Percentiles rank a stretch among this genome's conserved stretches.
Conservation (phyloP, 129 eudicot species). For the Pseudognaphalium luteoalbum region DNA sequence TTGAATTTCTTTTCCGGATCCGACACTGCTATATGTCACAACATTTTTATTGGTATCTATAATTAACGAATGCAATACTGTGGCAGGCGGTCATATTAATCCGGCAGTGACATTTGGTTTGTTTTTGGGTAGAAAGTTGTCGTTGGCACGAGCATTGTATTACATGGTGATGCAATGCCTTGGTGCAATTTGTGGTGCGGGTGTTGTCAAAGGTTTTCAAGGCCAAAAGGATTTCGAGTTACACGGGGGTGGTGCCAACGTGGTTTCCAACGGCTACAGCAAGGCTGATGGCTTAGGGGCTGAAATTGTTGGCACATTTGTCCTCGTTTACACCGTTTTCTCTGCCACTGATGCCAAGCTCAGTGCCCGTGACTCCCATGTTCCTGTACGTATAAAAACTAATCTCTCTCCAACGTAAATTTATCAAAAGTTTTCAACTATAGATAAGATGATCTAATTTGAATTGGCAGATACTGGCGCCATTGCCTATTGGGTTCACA, state of each 20-base stretch:
- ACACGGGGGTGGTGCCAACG: slow-evolving; percentile 42
- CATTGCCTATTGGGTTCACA: slow-evolving; percentile 35
- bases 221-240: slow-evolving; percentile 35
- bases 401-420: neutral
- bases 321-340: slow-evolving; percentile 74
- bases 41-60: neutral
- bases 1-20: neutral
- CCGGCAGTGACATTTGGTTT: slow-evolving; percentile 84
- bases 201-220: slow-evolving; percentile 63
- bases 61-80: neutral
- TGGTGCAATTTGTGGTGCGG: slow-evolving; percentile 46
- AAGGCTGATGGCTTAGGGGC: slow-evolving; percentile 25
- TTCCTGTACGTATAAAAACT: slow-evolving; percentile 52
- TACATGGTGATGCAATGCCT: slow-evolving; percentile 43
- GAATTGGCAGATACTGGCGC: slow-evolving; percentile 55
- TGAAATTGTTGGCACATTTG: slow-evolving; percentile 37
- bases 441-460: neutral
- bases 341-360: slow-evolving; percentile 87
- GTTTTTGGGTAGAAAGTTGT: slow-evolving; percentile 51
- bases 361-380: slow-evolving; percentile 82
- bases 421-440: neutral
- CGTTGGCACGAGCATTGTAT: slow-evolving; percentile 26
- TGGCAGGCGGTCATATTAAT: slow-evolving; percentile 77
- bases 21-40: neutral
- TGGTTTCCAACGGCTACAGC: slow-evolving; percentile 19